These are phyloP conservation scores for Diplodia corticola DNA, from an alignment of 2,329 filamentous ascomycete species.

Conservation along the genomic window DNA sequence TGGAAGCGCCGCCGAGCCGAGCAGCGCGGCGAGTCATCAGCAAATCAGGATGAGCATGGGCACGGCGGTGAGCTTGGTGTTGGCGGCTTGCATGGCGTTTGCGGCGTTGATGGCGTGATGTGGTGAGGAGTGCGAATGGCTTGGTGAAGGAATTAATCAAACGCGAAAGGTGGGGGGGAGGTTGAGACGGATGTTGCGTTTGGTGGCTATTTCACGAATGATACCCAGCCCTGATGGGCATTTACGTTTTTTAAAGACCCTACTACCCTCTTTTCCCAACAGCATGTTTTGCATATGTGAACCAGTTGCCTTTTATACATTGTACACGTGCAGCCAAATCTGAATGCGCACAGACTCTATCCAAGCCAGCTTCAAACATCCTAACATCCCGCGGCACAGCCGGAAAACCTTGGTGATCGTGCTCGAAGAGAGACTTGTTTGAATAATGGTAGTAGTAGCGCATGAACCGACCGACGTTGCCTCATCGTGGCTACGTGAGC, in stretches of 20 bases:
- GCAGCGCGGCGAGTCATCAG: constrained; percentile 6
- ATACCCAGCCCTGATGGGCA: constrained; percentile 14
- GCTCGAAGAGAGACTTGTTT: background rate
- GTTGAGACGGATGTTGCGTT: background rate
- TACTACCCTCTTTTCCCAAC: background rate
- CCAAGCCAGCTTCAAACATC: background rate
- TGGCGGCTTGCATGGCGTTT: constrained; percentile 18
- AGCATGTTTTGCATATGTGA: background rate
- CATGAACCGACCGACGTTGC: no score
- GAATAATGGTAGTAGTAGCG: background rate
- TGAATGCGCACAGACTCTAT: background rate
- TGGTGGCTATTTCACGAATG: background rate
- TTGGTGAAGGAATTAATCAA: no score
- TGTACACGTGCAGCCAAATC: background rate
- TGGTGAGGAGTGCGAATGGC: no score
- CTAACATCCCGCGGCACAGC: background rate
- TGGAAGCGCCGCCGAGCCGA: background rate
- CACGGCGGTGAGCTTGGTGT: constrained; percentile 6
- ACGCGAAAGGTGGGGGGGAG: background rate
- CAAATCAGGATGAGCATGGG: constrained; percentile 17
- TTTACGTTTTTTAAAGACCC: background rate
- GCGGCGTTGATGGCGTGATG: constrained; percentile 19
- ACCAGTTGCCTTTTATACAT: no score
- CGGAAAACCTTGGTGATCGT: background rate
- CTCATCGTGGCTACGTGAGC: background rate